A percentile compares a stretch with the other conserved stretches of the same genome.
These are phyloP conservation scores for Parastagonospora avenae DNA, from an alignment of 2,329 filamentous ascomycete species.

Conservation along the genomic window DNA sequence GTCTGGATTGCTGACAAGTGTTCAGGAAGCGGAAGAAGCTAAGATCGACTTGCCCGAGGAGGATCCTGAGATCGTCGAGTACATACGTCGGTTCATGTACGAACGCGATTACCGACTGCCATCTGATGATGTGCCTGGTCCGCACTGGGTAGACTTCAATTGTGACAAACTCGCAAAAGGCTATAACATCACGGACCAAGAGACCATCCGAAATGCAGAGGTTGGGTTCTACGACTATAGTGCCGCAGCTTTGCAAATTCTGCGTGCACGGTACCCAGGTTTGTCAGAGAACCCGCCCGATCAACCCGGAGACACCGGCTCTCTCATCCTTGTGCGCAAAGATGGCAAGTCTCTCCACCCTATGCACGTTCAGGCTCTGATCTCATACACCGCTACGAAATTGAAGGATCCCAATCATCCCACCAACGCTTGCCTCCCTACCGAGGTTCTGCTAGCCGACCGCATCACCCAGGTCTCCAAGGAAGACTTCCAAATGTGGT, in stretches of 20 bases:
- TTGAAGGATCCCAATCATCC: neutral
- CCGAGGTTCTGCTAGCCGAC: neutral
- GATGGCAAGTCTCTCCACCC: constrained; percentile 19
- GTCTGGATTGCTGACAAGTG: neutral
- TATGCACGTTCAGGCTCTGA: constrained; percentile 10
- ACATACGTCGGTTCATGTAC: constrained; percentile 15
- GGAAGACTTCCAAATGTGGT: constrained; percentile 6
- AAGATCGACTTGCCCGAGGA: constrained; percentile 10
- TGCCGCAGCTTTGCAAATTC: too few relatives aligned
- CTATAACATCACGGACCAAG: too few relatives aligned
- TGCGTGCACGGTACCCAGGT: too few relatives aligned
- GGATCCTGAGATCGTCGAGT: constrained; percentile 12
- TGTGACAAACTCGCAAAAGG: too few relatives aligned
- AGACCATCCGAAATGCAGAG: too few relatives aligned
- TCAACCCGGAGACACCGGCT: constrained; percentile 8
- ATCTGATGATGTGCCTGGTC: neutral
- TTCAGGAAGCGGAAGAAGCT: constrained; percentile 1
- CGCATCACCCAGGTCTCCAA: constrained; percentile 2
- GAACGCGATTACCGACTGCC: constrained; percentile 4
- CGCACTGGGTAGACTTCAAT: neutral
- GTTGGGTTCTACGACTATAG: too few relatives aligned
- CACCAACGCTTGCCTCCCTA: neutral
- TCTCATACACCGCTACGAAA: constrained; percentile 2
- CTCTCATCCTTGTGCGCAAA: constrained; percentile 11
- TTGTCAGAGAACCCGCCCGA: neutral